Percentiles rank a stretch among this genome's conserved stretches.
Conservation (phyloP, 129 eudicot genomes). For the Silybum marianum region DNA sequence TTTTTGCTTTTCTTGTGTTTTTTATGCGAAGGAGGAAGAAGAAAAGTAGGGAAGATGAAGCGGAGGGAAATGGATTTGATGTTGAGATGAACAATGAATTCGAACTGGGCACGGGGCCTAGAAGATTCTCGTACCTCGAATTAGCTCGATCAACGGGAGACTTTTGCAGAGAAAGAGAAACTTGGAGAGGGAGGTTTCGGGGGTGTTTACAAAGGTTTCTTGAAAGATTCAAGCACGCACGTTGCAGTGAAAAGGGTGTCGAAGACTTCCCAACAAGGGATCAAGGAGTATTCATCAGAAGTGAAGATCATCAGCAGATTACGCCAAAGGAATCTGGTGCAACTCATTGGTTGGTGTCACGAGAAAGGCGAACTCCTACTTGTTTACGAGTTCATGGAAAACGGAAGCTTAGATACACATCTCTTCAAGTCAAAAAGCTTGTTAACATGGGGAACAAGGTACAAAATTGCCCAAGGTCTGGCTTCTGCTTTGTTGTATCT, state of each 20-base stretch:
- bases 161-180: slow-evolving; percentile 33
- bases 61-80: neutral
- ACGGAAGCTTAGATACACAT: slow-evolving; percentile 52
- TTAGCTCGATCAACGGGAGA: slow-evolving; percentile 32
- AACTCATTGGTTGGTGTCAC: slow-evolving; percentile 48
- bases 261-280: neutral
- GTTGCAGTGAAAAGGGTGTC: slow-evolving; percentile 8
- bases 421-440: slow-evolving; percentile 34
- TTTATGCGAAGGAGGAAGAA: slow-evolving; percentile 13
- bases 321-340: slow-evolving; percentile 45
- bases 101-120: slow-evolving; percentile 33
- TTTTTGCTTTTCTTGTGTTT: neutral
- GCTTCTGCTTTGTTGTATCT: slow-evolving; percentile 40
- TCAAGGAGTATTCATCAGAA: slow-evolving; percentile 12
- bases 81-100: slow-evolving; percentile 30
- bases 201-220: slow-evolving; percentile 33
- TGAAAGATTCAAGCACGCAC: neutral
- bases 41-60: neutral
- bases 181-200: slow-evolving; percentile 42
- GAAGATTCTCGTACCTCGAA: slow-evolving; percentile 32
- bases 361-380: slow-evolving; percentile 32
- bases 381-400: slow-evolving; percentile 47
- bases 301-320: slow-evolving; percentile 43
- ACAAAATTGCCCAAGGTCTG: slow-evolving; percentile 34
- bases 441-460: slow-evolving; percentile 38